phyloP scores from a whole-genome alignment of 495 filamentous ascomycete genomes.

The Tuber borchii region DNA sequence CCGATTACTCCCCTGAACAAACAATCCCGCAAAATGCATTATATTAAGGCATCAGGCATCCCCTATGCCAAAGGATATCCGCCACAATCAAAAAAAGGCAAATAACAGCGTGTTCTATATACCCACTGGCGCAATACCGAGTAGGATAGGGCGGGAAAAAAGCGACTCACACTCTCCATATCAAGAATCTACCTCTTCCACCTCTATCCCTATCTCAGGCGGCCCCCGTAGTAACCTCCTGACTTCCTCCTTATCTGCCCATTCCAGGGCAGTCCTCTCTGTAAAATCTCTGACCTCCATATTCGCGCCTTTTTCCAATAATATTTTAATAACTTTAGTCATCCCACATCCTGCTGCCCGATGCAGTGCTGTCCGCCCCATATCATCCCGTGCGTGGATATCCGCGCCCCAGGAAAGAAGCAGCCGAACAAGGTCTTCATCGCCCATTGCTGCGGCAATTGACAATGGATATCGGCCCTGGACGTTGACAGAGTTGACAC shows the following conservation, averaged over 20 bases:
- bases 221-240: not conserved
- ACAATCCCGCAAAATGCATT: not conserved
- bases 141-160: not conserved
- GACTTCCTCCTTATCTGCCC: not conserved
- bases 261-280: not conserved
- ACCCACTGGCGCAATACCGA: not conserved
- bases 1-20: not conserved
- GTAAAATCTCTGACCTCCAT: not conserved
- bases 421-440: not conserved
- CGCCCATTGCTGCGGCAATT: not conserved
- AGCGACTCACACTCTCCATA: not conserved
- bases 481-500: not conserved
- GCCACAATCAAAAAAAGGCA: not conserved
- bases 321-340: not conserved
- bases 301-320: not conserved
- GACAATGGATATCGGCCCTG: constrained; percentile 1
- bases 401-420: constrained; percentile 1
- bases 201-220: not conserved
- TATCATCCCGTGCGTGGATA: not conserved
- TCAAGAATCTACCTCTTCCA: not conserved
- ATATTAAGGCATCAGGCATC: not conserved
- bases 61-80: not conserved
- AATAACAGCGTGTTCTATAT: not conserved
- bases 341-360: not conserved
- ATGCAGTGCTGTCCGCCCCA: not conserved